These are phyloP conservation scores for Calonectria fujianensis DNA, from an alignment of 2,329 filamentous ascomycete genomes.

Conservation along the genomic window DNA sequence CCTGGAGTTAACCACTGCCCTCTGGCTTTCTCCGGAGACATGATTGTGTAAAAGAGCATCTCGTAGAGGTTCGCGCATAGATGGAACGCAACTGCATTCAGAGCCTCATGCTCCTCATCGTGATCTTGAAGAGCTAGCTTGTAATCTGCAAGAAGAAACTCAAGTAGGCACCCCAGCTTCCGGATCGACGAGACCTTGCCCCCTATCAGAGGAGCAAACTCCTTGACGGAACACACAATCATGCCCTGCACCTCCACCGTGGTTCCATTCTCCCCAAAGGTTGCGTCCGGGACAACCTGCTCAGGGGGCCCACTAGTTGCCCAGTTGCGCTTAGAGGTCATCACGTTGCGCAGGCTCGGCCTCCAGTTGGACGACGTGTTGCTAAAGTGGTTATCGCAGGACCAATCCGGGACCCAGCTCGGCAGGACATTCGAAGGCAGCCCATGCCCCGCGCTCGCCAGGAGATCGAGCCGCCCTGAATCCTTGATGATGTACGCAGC, in stretches of 20 bases:
- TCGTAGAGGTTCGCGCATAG: slow-evolving; percentile 7
- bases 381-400: slow-evolving; percentile 16
- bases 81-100: neutral
- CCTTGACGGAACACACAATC: neutral
- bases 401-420: slow-evolving; percentile 19
- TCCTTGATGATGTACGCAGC: slow-evolving; percentile 19
- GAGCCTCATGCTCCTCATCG: neutral
- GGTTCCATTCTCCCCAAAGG: neutral
- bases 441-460: slow-evolving; percentile 10
- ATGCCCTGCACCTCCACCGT: slow-evolving; percentile 19
- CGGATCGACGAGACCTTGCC: neutral
- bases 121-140: neutral
- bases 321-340: slow-evolving; percentile 12
- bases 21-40: neutral
- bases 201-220: slow-evolving; percentile 10
- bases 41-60: slow-evolving; percentile 20
- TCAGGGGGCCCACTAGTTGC: slow-evolving; percentile 1
- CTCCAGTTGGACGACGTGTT: slow-evolving; percentile 17
- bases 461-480: slow-evolving; percentile 21
- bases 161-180: slow-evolving; percentile 7
- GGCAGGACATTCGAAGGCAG: slow-evolving; percentile 18
- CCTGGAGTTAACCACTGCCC: neutral
- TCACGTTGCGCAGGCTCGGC: neutral
- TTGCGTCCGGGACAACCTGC: neutral
- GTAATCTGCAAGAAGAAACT: slow-evolving; percentile 9